Conservation (phyloP, 73 alveolate genomes). For the Paramecium octaurelia region DNA sequence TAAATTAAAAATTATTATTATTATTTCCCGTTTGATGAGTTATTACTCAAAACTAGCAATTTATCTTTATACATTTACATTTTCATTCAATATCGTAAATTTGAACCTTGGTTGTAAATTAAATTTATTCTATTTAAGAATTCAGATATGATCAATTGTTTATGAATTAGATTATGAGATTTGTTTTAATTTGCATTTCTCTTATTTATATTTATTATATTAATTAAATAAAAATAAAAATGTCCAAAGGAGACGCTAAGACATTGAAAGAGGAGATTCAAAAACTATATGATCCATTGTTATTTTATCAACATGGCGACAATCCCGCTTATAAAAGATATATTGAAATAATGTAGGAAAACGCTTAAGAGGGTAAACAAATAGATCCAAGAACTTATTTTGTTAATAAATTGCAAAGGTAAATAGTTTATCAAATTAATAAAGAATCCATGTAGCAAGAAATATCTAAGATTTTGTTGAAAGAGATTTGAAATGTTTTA, state of each 20-base stretch:
- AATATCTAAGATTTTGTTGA: conserved; percentile 52
- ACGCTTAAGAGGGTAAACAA: conserved; percentile 53
- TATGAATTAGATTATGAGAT: too few relatives aligned
- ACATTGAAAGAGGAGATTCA: conserved; percentile 25
- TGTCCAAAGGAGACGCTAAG: neutral
- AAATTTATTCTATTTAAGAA: too few relatives aligned
- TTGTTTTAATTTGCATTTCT: too few relatives aligned
- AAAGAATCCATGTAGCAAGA: conserved; percentile 53
- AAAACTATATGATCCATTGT: conserved; percentile 59
- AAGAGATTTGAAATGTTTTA: conserved; percentile 58
- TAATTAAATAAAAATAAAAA: neutral
- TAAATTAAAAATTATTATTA: too few relatives aligned
- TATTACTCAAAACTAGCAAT: too few relatives aligned
- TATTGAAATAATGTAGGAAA: conserved; percentile 50
- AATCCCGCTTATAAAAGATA: conserved; percentile 60
- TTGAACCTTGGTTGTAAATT: too few relatives aligned
- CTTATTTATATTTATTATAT: neutral
- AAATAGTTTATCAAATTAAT: neutral
- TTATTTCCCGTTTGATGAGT: too few relatives aligned
- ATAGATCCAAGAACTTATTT: conserved; percentile 63
- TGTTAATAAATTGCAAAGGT: conserved; percentile 52
- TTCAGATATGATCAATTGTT: too few relatives aligned
- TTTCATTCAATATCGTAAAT: too few relatives aligned
- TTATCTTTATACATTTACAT: too few relatives aligned
- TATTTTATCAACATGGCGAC: conserved; percentile 61